Percentiles rank a stretch among this genome's conserved stretches.
Evolutionary conservation across 257 asterid species (phyloP).

Genomic region (Haberlea rhodopensis): DNA sequence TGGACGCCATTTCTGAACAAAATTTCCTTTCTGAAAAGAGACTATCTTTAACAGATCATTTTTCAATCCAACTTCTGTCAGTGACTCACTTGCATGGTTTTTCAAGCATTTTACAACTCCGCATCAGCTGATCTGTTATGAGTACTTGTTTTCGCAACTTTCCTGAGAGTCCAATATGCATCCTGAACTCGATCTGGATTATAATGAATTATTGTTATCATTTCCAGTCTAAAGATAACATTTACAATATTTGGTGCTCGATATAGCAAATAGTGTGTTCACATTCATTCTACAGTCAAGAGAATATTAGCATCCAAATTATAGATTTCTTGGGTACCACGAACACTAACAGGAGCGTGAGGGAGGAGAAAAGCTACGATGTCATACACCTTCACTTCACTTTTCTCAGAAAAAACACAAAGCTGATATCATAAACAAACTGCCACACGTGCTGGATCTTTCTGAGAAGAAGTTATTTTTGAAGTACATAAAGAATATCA

Average conservation of each 20-base stretch:
- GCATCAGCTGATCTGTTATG: slow-evolving; percentile 28
- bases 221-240: background rate
- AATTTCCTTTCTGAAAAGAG: slow-evolving; percentile 76
- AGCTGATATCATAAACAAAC: too few species aligned
- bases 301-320: background rate
- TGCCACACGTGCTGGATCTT: too few species aligned
- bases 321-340: too few species aligned
- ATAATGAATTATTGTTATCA: slow-evolving; percentile 29
- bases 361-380: too few species aligned
- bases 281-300: slow-evolving; percentile 9
- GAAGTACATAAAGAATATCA: too few species aligned
- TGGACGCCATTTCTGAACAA: slow-evolving; percentile 66
- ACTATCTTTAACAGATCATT: slow-evolving; percentile 52
- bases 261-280: background rate
- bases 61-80: slow-evolving; percentile 26
- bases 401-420: too few species aligned
- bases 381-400: too few species aligned
- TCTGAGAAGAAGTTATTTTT: too few species aligned
- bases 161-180: slow-evolving; percentile 74
- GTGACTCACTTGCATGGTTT: slow-evolving; percentile 26
- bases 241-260: background rate
- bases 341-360: too few species aligned
- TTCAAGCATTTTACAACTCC: slow-evolving; percentile 30
- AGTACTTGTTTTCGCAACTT: slow-evolving; percentile 35
- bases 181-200: slow-evolving; percentile 76